phyloP scores from a whole-genome alignment of 2,329 filamentous ascomycete genomes.

The Penicillium sp. region DNA sequence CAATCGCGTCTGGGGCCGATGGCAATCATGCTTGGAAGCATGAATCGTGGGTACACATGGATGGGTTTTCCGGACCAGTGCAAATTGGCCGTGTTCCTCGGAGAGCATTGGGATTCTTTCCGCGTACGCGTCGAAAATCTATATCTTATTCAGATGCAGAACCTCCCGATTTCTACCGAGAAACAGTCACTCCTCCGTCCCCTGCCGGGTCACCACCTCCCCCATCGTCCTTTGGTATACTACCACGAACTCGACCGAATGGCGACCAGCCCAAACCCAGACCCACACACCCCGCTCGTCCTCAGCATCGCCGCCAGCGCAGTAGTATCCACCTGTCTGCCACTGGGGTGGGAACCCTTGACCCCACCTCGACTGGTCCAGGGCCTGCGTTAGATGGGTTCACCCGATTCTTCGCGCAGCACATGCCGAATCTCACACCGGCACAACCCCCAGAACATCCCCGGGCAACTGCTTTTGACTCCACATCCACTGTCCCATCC shows the following conservation, averaged over 20 bases:
- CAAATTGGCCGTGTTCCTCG: constrained; percentile 84
- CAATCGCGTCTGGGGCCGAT: constrained; percentile 44
- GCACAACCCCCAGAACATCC: constrained; percentile 57
- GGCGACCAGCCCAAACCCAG: constrained; percentile 34
- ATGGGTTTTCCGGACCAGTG: constrained; percentile 67
- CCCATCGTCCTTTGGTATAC: constrained; percentile 25
- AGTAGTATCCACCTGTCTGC: constrained; percentile 65
- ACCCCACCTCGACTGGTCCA: constrained; percentile 47
- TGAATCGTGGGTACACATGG: constrained; percentile 83
- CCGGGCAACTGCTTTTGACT: constrained; percentile 36
- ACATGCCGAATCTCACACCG: constrained; percentile 75
- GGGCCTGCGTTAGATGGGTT: constrained; percentile 82
- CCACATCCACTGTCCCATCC: constrained; percentile 32
- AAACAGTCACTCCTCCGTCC: constrained; percentile 30
- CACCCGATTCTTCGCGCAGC: constrained; percentile 79
- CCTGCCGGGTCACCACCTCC: constrained; percentile 28
- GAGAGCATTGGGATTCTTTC: constrained; percentile 83
- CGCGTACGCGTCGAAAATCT: constrained; percentile 85
- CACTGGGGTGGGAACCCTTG: constrained; percentile 83
- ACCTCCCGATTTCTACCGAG: constrained; percentile 29
- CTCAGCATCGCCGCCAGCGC: constrained; percentile 42
- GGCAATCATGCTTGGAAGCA: constrained; percentile 73
- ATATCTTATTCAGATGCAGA: constrained; percentile 60
- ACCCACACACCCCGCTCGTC: constrained; percentile 12
- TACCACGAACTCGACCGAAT: constrained; percentile 29